Percentiles rank a stretch among this genome's conserved stretches.
phyloP scores from a whole-genome alignment of 768 basidiomycete genomes.

The Boletellus sp. region DNA sequence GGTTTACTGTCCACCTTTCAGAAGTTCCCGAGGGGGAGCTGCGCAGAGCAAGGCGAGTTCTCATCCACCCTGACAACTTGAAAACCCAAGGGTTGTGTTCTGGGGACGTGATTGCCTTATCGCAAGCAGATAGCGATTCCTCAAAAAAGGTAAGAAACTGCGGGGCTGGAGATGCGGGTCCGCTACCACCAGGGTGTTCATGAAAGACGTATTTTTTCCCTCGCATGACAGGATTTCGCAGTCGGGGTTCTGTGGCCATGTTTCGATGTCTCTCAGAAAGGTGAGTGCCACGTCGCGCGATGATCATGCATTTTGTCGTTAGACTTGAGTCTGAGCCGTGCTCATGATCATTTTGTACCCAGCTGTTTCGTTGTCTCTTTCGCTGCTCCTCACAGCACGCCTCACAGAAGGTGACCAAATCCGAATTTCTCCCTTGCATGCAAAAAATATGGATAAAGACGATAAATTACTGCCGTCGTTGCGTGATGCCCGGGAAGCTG shows the following conservation, averaged over 20 bases:
- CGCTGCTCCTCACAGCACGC: conserved; percentile 59
- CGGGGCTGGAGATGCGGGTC: conserved; percentile 8
- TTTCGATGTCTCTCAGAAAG: conserved; percentile 50
- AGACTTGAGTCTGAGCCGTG: conserved; percentile 13
- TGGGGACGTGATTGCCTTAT: conserved; percentile 65
- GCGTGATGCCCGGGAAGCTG: conserved; percentile 47
- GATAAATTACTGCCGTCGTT: conserved; percentile 49
- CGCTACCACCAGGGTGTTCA: conserved; percentile 5
- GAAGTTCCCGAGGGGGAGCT: conserved; percentile 34
- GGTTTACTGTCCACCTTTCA: conserved; percentile 39
- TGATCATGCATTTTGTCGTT: conserved; percentile 4
- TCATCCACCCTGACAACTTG: conserved; percentile 58
- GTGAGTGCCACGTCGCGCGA: conserved; percentile 39
- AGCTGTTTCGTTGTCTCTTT: conserved; percentile 57
- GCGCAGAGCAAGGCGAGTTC: conserved; percentile 60
- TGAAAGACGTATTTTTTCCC: conserved; percentile 15
- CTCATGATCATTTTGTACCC: conserved; percentile 7
- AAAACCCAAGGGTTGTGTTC: conserved; percentile 61
- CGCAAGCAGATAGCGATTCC: conserved; percentile 33
- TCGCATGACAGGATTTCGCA: conserved; percentile 48
- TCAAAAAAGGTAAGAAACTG: conserved; percentile 34
- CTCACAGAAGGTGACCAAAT: conserved; percentile 48
- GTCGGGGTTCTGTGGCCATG: conserved; percentile 80
- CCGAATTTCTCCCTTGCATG: conserved; percentile 48
- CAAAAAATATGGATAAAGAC: conserved; percentile 32